Percentiles rank a stretch among this genome's conserved stretches.
phyloP scores from a whole-genome alignment of 2,329 filamentous ascomycete species.

The Nectriaceae sp. region DNA sequence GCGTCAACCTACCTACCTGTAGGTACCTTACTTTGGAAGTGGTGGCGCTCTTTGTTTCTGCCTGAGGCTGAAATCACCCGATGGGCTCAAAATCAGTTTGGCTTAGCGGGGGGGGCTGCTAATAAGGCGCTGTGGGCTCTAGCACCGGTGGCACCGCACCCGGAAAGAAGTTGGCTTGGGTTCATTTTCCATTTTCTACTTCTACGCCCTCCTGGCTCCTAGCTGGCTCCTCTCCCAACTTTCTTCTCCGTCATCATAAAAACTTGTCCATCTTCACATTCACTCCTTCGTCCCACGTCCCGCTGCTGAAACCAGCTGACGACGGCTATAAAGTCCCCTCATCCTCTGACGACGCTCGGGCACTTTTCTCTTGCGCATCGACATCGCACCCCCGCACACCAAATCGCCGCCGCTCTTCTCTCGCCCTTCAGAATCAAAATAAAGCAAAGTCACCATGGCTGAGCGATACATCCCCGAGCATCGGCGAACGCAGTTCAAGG shows the following conservation, averaged over 20 bases:
- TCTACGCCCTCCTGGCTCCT: slow-evolving; percentile 15
- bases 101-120: slow-evolving; percentile 23
- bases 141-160: not conserved
- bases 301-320: not conserved
- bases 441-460: slow-evolving; percentile 69
- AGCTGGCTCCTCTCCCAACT: not conserved
- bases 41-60: too few species aligned
- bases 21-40: too few species aligned
- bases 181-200: slow-evolving; percentile 1
- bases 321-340: not conserved
- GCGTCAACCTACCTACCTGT: too few species aligned
- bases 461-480: slow-evolving; percentile 99
- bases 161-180: not conserved
- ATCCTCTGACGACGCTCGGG: slow-evolving; percentile 17
- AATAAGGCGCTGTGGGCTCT: too few species aligned
- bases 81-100: too few species aligned
- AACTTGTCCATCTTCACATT: not conserved
- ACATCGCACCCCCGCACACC: slow-evolving; percentile 31
- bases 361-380: slow-evolving; percentile 16
- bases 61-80: slow-evolving; percentile 28
- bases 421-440: slow-evolving; percentile 21
- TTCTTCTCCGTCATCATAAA: not conserved
- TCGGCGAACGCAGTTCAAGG: slow-evolving; percentile 99
- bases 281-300: not conserved
- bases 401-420: not conserved